phyloP scores from a whole-genome alignment of 2,329 filamentous ascomycete species.

The Aureobasidium pullulans region DNA sequence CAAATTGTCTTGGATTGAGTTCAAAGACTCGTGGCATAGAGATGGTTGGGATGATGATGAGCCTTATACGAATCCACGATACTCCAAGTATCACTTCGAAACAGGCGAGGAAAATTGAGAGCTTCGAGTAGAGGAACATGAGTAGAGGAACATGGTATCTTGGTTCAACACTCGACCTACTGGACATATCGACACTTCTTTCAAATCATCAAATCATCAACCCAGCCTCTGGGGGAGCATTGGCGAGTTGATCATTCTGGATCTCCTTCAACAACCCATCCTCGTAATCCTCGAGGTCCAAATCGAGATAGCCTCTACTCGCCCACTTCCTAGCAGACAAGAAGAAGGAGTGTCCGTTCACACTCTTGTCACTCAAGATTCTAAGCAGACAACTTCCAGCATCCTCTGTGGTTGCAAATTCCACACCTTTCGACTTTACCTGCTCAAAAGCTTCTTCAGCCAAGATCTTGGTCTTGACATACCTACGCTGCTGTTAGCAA shows the following conservation, averaged over 20 bases:
- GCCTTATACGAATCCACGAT: background rate
- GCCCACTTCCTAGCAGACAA: background rate
- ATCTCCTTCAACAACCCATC: background rate
- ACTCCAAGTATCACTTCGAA: background rate
- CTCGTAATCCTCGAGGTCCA: background rate
- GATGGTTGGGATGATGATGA: background rate
- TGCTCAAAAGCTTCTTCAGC: constrained; percentile 17
- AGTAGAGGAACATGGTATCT: too few relatives aligned
- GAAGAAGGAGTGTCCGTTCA: background rate
- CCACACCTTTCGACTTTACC: constrained; percentile 15
- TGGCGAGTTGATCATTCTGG: background rate
- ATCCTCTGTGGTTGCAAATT: constrained; percentile 21
- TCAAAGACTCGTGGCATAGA: background rate
- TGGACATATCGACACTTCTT: background rate
- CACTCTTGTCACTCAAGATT: background rate
- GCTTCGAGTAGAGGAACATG: too few relatives aligned
- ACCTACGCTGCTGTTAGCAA: constrained; percentile 11
- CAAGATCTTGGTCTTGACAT: constrained; percentile 21
- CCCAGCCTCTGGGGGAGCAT: background rate
- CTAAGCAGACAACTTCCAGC: constrained; percentile 20
- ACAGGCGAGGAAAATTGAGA: background rate
- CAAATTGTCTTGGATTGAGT: background rate
- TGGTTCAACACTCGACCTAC: too few relatives aligned
- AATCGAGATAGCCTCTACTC: background rate
- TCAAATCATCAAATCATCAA: background rate